These are phyloP conservation scores for Yamadazyma endophytica DNA, from an alignment of 805 yeast species.

Conservation along the genomic window DNA sequence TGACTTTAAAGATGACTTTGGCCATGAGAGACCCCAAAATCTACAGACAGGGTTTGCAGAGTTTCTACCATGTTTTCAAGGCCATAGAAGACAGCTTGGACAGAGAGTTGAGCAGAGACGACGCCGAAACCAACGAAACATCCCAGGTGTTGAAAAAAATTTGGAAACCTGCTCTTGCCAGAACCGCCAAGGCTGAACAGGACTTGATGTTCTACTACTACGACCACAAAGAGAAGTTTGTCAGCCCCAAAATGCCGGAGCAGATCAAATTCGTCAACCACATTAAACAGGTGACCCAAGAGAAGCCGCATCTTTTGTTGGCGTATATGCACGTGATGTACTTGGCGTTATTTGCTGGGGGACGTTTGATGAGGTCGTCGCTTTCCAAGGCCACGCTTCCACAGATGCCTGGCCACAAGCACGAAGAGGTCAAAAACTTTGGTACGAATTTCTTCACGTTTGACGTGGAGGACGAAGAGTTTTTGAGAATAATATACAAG, in stretches of 20 bases:
- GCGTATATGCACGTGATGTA: slow-evolving; percentile 86
- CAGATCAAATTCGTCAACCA: slow-evolving; percentile 63
- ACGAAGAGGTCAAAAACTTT: slow-evolving; percentile 53
- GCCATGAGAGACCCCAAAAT: slow-evolving; percentile 73
- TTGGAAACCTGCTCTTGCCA: slow-evolving; percentile 68
- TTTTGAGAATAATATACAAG: slow-evolving; percentile 63
- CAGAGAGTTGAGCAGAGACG: slow-evolving; percentile 38
- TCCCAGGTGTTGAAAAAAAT: slow-evolving; percentile 50
- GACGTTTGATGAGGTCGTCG: slow-evolving; percentile 65
- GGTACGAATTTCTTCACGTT: slow-evolving; percentile 74
- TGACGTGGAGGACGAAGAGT: slow-evolving; percentile 63
- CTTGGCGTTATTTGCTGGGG: slow-evolving; percentile 84
- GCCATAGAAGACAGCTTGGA: slow-evolving; percentile 55
- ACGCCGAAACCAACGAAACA: slow-evolving; percentile 19
- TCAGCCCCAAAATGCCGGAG: slow-evolving; percentile 51
- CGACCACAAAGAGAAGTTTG: slow-evolving; percentile 51
- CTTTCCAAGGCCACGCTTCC: slow-evolving; percentile 70
- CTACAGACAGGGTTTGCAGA: slow-evolving; percentile 76
- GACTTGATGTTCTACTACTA: slow-evolving; percentile 69
- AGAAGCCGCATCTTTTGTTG: slow-evolving; percentile 65
- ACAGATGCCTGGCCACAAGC: slow-evolving; percentile 60
- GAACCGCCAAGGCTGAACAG: slow-evolving; percentile 51
- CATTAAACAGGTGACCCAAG: slow-evolving; percentile 48
- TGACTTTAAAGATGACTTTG: slow-evolving; percentile 66
- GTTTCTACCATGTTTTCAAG: slow-evolving; percentile 64